Conservation (phyloP, 345 rosid genomes). For the Salix koriyanagi region DNA sequence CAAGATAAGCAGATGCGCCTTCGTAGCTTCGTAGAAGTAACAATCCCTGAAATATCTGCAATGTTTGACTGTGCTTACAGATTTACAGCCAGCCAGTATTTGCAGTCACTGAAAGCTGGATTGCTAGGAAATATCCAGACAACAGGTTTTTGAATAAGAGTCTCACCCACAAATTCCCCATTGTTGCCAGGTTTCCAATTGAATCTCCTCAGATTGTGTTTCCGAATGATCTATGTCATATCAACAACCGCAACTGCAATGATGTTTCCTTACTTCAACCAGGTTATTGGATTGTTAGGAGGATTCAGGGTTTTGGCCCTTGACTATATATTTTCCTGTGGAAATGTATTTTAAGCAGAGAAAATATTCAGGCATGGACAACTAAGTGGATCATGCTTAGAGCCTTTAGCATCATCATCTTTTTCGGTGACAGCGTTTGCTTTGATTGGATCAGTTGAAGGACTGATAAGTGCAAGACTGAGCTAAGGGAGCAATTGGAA, state of each 20-base stretch:
- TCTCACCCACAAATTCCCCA: constrained; percentile 34
- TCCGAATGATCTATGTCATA: constrained; percentile 48
- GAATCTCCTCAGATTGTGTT: constrained; percentile 39
- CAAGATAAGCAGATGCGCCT: background rate
- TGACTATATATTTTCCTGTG: constrained; percentile 69
- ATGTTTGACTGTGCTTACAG: constrained; percentile 20
- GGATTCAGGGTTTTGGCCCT: constrained; percentile 76
- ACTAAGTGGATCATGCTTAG: constrained; percentile 49
- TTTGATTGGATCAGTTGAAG: constrained; percentile 58
- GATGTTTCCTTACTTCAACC: constrained; percentile 80
- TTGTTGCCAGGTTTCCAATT: constrained; percentile 24
- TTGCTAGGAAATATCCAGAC: constrained; percentile 37
- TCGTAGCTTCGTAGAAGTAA: background rate
- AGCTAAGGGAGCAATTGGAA: constrained; percentile 4
- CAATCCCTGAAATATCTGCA: background rate
- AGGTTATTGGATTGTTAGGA: constrained; percentile 66
- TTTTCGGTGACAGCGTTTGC: constrained; percentile 38
- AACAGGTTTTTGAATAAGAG: constrained; percentile 27
- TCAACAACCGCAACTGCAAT: constrained; percentile 47
- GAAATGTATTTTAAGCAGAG: constrained; percentile 60
- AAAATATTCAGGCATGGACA: constrained; percentile 47
- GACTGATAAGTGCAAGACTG: constrained; percentile 48
- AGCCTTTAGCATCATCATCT: constrained; percentile 38
- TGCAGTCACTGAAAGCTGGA: constrained; percentile 41
- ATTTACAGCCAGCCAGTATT: constrained; percentile 53